Evolutionary conservation across 2,329 filamentous ascomycete genomes (phyloP), one percentile per base, ranked within the genome.

Genomic region (Fusarium sp.): DNA sequence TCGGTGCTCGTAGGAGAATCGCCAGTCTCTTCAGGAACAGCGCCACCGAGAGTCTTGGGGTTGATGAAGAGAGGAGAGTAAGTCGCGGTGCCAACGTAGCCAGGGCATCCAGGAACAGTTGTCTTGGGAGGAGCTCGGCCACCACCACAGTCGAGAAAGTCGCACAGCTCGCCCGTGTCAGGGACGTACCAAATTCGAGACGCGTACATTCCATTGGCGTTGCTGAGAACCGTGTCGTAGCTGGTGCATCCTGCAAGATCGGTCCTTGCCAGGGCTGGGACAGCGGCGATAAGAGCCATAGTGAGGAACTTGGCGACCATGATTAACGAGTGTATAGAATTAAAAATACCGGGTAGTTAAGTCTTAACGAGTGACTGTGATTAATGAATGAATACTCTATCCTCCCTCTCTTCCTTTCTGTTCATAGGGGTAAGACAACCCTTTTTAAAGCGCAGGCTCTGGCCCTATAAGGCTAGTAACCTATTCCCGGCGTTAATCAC

Each of bases 131-230:
- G 89, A 13, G 90, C 91, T 49, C 87, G 85, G 61, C 90, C 91
- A 71, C 91, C 91, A 64, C 91, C 90, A 80, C 91, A 92, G 85
- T 92, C 90, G 73, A 90, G 84, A 68, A 88, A 77, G 15, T 84
- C 83, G 85, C 91, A 92, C 77, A 92, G 83, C 82, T 92, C 90
- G 77, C 90, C 89, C 22, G 86, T 89, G 72, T 81, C 89, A 4
- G 89, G 90, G 58, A 91, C 86, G 79, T 89, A 92, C 84, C 85
- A 92, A 75, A 89, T 80, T 50, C 86, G 67, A 61, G 84, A 86
- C 46, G 84, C 83, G 73, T 85, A 86, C 65, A 80, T 78, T 50
- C 77, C 78, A 59, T 62, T 46, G 47, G 75, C 71, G 66, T 79
- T 75, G 60, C 59, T 61, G 60, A 79, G 71, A 56, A 83, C 78